These are phyloP conservation scores for Macrolepiota fuliginosa DNA, from an alignment of 768 basidiomycete species.

Conservation along the genomic window DNA sequence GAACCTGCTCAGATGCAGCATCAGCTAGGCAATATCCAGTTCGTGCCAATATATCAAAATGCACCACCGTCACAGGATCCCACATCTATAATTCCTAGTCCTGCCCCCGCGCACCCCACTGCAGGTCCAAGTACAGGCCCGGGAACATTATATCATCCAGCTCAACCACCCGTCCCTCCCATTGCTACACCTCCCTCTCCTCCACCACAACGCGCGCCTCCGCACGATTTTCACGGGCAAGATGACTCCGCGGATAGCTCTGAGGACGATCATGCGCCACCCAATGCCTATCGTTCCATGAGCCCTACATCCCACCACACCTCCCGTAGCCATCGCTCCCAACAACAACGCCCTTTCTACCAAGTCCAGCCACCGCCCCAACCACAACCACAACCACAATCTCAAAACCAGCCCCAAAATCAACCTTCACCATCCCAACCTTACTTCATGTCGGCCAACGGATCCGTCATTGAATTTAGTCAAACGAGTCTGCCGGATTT, in stretches of 20 bases:
- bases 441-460: not conserved
- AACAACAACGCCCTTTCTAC: conserved; percentile 11
- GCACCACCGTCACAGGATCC: not conserved
- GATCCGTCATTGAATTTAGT: conserved; percentile 35
- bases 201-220: conserved; percentile 15
- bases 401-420: not conserved
- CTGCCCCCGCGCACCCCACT: not conserved
- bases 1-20: not conserved
- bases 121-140: not conserved
- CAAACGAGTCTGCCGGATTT: conserved; percentile 41
- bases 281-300: not conserved
- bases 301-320: not conserved
- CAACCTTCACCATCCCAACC: not conserved
- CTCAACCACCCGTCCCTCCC: not conserved
- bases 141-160: not conserved
- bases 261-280: not conserved
- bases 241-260: not conserved
- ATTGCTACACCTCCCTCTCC: conserved; percentile 3
- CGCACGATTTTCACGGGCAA: not conserved
- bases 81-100: not conserved
- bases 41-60: conserved; percentile 9
- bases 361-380: not conserved
- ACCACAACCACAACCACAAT: not conserved
- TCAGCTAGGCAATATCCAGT: not conserved
- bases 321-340: conserved; percentile 1